Evolutionary conservation across 116 monocot species (phyloP).

Genomic region (Zostera marina): DNA sequence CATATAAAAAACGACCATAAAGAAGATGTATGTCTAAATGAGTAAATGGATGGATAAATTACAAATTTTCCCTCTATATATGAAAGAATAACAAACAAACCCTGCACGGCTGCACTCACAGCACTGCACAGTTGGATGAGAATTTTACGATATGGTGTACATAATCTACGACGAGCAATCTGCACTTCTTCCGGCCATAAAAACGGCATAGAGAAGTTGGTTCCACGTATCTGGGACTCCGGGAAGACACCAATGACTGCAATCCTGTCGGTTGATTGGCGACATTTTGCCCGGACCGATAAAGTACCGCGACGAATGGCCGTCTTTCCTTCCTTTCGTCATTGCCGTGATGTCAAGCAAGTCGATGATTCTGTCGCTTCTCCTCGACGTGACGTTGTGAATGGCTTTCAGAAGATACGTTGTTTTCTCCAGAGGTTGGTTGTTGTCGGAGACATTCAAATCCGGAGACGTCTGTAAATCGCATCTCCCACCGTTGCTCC

Average conservation of each 20-base stretch:
- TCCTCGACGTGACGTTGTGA: constrained; percentile 7
- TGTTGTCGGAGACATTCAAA: constrained; percentile 10
- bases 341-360: constrained; percentile 60
- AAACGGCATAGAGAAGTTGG: constrained; percentile 56
- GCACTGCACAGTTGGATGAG: no score
- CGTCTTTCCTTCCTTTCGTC: constrained; percentile 65
- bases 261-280: constrained; percentile 53
- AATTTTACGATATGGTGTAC: no score
- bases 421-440: background rate
- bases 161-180: no score
- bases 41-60: no score
- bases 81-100: no score
- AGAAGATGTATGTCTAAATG: no score
- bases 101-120: no score
- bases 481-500: constrained; percentile 77
- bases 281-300: constrained; percentile 24
- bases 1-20: no score
- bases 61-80: no score
- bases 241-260: constrained; percentile 98
- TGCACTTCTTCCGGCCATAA: no score
- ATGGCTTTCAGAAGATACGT: constrained; percentile 7
- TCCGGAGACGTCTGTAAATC: constrained; percentile 55
- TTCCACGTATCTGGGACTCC: constrained; percentile 92
- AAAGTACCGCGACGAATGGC: constrained; percentile 64
- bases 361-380: constrained; percentile 7